Conservation (phyloP, 257 asterid genomes). For the Rauvolfia tetraphylla region DNA sequence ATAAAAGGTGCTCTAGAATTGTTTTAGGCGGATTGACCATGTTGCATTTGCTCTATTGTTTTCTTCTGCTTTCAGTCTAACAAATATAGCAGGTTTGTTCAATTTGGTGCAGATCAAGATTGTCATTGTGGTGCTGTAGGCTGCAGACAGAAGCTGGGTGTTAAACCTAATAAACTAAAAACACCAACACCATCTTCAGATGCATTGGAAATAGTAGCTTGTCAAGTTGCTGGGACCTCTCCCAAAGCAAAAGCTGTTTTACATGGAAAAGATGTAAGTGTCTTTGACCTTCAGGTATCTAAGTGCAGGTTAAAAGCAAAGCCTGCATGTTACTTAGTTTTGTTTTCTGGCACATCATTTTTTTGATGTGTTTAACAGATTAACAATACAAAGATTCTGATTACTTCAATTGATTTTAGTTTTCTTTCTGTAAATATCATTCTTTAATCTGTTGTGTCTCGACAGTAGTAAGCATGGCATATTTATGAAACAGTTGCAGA, state of each 20-base stretch:
- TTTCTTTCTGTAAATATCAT: background rate
- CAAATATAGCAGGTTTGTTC: conserved; percentile 89
- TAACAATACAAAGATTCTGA: background rate
- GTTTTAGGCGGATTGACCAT: background rate
- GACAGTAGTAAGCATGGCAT: too few species aligned
- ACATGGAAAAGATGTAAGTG: conserved; percentile 46
- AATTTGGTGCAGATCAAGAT: conserved; percentile 98
- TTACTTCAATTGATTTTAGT: background rate
- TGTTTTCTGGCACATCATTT: background rate
- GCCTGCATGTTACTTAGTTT: background rate
- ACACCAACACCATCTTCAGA: conserved; percentile 47
- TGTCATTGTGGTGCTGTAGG: conserved; percentile 87
- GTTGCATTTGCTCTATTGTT: background rate
- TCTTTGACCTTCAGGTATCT: background rate
- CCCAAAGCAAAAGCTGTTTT: conserved; percentile 42
- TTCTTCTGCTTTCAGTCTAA: conserved; percentile 38
- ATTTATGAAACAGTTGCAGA: too few species aligned
- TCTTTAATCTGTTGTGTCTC: too few species aligned
- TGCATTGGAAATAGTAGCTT: conserved; percentile 56
- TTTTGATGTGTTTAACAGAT: background rate
- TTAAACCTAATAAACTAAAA: conserved; percentile 63
- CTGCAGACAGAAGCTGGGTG: conserved; percentile 87
- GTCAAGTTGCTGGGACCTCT: conserved; percentile 58
- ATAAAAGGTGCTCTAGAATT: background rate
- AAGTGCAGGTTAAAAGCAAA: background rate